These are phyloP conservation scores for Boletus reticuloceps DNA, from an alignment of 768 basidiomycete genomes.

Conservation along the genomic window DNA sequence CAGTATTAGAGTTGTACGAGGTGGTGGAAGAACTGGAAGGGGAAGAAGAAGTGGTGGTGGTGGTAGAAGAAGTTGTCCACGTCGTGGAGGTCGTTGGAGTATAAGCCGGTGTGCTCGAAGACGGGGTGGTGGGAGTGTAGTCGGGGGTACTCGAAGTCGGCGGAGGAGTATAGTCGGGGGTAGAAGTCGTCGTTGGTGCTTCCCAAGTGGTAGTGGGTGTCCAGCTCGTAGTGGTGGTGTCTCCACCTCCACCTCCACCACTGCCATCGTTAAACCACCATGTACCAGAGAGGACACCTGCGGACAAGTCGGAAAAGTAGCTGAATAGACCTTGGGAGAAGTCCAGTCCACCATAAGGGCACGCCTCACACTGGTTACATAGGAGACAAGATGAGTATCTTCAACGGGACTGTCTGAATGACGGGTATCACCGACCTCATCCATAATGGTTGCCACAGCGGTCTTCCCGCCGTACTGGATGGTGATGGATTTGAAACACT, in stretches of 20 bases:
- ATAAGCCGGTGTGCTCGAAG: conserved; percentile 18
- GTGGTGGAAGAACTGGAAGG: conserved; percentile 20
- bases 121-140: conserved; percentile 20
- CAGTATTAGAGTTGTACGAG: conserved; percentile 15
- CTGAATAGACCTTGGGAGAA: conserved; percentile 64
- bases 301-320: conserved; percentile 47
- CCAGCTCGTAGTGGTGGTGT: conserved; percentile 10
- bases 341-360: conserved; percentile 66
- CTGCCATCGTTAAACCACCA: conserved; percentile 54
- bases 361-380: conserved; percentile 56
- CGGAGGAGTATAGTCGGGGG: conserved; percentile 18
- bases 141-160: conserved; percentile 15
- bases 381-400: not conserved
- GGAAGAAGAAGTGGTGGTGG: not conserved
- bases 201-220: conserved; percentile 17
- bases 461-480: conserved; percentile 63
- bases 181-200: conserved; percentile 21
- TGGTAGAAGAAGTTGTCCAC: conserved; percentile 11
- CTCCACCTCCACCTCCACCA: conserved; percentile 19
- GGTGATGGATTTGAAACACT: conserved; percentile 60
- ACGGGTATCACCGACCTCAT: conserved; percentile 44
- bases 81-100: conserved; percentile 29
- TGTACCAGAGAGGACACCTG: conserved; percentile 56
- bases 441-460: conserved; percentile 55
- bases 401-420: not conserved